Evolutionary conservation across 495 filamentous ascomycete species (phyloP).

Genomic region (Astrothelium macrocarpum): DNA sequence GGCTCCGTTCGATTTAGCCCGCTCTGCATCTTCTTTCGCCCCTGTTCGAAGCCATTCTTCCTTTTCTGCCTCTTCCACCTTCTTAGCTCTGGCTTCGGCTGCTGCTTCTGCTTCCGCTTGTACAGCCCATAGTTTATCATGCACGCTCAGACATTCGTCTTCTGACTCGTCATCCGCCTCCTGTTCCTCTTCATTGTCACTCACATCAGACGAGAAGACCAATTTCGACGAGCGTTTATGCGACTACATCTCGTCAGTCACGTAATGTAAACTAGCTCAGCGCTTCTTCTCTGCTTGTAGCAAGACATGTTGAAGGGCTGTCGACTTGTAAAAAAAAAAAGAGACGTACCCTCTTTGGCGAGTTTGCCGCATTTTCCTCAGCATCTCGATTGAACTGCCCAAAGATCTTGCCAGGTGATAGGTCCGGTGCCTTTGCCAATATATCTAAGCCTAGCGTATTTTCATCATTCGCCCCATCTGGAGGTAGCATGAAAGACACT

Average conservation of each 20-base stretch:
- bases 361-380: no score
- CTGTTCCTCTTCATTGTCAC: not conserved
- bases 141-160: constrained; percentile 21
- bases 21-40: not conserved
- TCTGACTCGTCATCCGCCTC: constrained; percentile 15
- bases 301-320: no score
- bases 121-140: constrained; percentile 32
- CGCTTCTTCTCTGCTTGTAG: no score
- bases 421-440: not conserved
- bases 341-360: not conserved
- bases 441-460: constrained; percentile 7
- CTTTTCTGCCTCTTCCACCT: not conserved
- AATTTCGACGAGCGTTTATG: not conserved
- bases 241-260: not conserved
- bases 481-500: constrained; percentile 16
- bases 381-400: no score
- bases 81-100: constrained; percentile 22
- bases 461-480: constrained; percentile 7
- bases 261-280: not conserved
- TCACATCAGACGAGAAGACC: not conserved
- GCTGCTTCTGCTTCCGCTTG: constrained; percentile 32
- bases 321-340: no score
- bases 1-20: not conserved
- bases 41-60: not conserved
- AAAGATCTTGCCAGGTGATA: constrained; percentile 2